These are phyloP conservation scores for Bothriochloa decipiens DNA, from an alignment of 176 grass and related monocot genomes.

Conservation along the genomic window DNA sequence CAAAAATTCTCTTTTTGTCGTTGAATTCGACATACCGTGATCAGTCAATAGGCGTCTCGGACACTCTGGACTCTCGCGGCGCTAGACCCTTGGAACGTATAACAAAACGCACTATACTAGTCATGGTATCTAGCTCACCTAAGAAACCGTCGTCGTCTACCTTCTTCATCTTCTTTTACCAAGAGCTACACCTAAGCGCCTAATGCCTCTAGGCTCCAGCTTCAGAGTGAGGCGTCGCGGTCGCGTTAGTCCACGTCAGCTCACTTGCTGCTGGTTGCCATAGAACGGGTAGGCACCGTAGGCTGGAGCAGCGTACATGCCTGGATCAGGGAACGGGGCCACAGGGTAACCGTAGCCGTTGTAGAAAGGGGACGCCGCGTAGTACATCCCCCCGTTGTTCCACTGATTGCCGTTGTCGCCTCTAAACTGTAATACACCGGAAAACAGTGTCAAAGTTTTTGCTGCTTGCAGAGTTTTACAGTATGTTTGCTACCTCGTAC, in stretches of 20 bases:
- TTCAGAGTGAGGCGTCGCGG: neutral
- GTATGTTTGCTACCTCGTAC: no score
- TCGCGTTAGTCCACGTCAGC: constrained; percentile 58
- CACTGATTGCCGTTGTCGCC: constrained; percentile 74
- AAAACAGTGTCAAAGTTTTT: constrained; percentile 24
- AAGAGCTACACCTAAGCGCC: constrained; percentile 48
- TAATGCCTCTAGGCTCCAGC: constrained; percentile 40
- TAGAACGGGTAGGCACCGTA: constrained; percentile 87
- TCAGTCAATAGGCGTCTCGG: constrained; percentile 36
- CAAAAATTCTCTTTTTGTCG: constrained; percentile 35
- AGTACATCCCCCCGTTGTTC: constrained; percentile 88
- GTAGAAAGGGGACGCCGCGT: constrained; percentile 69
- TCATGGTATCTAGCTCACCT: constrained; percentile 73
- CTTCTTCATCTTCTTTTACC: constrained; percentile 43
- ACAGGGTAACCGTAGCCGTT: constrained; percentile 81
- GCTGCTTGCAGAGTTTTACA: neutral
- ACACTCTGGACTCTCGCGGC: neutral
- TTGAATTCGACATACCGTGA: constrained; percentile 42
- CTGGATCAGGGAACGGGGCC: constrained; percentile 77
- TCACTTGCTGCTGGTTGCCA: constrained; percentile 89
- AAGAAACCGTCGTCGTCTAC: constrained; percentile 53
- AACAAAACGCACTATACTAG: constrained; percentile 58
- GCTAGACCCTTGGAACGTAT: constrained; percentile 55
- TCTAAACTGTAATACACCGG: constrained; percentile 50
- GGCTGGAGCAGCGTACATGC: constrained; percentile 73